Evolutionary conservation across 2,329 filamentous ascomycete species (phyloP).

Genomic region (Penicillium sp.): DNA sequence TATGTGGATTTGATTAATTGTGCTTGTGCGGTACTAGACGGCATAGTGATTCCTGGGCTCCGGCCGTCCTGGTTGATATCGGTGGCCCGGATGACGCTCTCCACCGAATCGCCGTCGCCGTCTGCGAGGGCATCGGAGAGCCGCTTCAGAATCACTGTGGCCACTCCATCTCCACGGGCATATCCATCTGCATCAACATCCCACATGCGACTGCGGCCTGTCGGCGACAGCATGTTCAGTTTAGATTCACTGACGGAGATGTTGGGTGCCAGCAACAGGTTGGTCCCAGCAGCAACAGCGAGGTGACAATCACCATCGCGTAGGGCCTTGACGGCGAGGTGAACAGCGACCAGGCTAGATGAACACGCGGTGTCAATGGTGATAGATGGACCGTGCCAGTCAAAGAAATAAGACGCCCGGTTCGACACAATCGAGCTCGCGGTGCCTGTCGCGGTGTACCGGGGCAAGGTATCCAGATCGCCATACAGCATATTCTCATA

Average conservation of each 20-base stretch:
- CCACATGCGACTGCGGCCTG: slow-evolving; percentile 48
- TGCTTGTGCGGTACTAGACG: slow-evolving; percentile 11
- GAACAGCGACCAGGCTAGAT: slow-evolving; percentile 36
- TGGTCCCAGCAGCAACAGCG: slow-evolving; percentile 36
- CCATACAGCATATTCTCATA: slow-evolving; percentile 20
- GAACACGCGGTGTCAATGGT: slow-evolving; percentile 44
- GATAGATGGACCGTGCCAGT: slow-evolving; percentile 5
- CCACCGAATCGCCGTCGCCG: slow-evolving; percentile 38
- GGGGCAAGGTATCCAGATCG: too few species aligned
- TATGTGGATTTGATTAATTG: slow-evolving; percentile 4
- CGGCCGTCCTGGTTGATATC: slow-evolving; percentile 28
- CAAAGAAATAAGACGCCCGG: slow-evolving; percentile 15
- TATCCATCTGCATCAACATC: slow-evolving; percentile 51
- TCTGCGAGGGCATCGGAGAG: slow-evolving; percentile 48
- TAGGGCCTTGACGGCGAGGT: slow-evolving; percentile 24
- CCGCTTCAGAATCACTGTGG: slow-evolving; percentile 47
- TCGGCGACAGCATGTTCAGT: slow-evolving; percentile 37
- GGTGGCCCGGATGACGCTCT: slow-evolving; percentile 32
- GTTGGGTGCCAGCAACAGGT: slow-evolving; percentile 29
- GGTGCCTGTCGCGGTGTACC: slow-evolving; percentile 21
- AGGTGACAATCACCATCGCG: slow-evolving; percentile 16
- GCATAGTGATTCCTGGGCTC: slow-evolving; percentile 16
- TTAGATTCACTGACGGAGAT: slow-evolving; percentile 9
- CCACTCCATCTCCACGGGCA: slow-evolving; percentile 49
- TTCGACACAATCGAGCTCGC: slow-evolving; percentile 26